Base-by-base conservation (phyloP, 164 flowering plant species). In the Chimonanthus praecox region DNA sequence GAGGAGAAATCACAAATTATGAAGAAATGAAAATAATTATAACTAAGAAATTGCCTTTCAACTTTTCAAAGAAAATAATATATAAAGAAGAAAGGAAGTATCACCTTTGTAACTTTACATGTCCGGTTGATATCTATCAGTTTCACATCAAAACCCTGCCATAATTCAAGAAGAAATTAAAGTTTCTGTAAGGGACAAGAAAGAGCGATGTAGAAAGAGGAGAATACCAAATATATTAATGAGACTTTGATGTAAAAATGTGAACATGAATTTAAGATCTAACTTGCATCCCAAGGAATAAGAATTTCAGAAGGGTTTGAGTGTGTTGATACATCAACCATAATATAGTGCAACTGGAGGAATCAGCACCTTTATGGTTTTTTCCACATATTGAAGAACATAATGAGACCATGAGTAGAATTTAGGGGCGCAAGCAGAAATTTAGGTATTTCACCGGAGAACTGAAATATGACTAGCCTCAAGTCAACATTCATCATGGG, bases 131-230 rank as follows among this genome's bases (percentile, higher is more conserved):
- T 82, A 83, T 90, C 81, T 64, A 95, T 87, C 71, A 90, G 62
- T 79, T 75, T 86, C 77, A 88, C 89, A 83, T 95, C 98, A 87
- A 91, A 95, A 64, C 98, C 99, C 99, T 95, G 94, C 78, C 85
- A 87, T 81, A 83, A 65, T 76, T 49, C 70, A 72, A 33, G 60
- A 11, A 46, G 64, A 43, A 72, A 43, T 3, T 13, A 49, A 4
- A 49, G 47, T 43, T 11, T 7, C 7, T 47, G 18, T 6, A 46
- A 45, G 7, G 58, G 16, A 69, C 10, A 49, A 45, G 33, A 21
- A 49, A 64, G 46, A 5, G 45, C 33, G 11, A 43, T 18, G 9
- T 18, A 21, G 60, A 5, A 61, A 54, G 3, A 15, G 60, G 16
- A 54, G 16, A 54, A 54, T 54, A 13, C 16, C 60, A 54, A 54